Base-by-base conservation (phyloP, 225 moss, liverwort and hornwort genomes). In the Marchantia polymorpha region DNA sequence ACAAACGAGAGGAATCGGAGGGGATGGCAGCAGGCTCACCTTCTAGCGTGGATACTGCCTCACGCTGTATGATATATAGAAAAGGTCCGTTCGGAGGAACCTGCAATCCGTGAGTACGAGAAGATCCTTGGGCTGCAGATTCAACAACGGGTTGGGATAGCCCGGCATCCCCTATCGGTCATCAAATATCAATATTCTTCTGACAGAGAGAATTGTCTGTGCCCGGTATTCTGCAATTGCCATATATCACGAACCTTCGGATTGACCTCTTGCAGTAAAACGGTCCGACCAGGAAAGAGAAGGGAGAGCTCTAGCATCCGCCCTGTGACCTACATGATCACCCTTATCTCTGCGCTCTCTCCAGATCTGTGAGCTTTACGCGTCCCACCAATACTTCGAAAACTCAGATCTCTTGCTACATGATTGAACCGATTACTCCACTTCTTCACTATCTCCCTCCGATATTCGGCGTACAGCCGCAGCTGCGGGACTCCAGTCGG, bases 61-160 rank as follows among this genome's bases (percentile, higher is more conserved):
- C 54, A 52, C 52, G 77, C 49, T 52, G 48, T 72, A 15, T 12
- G 19, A 16, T 65, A n/a, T 27, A 65, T 5, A 65, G 19, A 13
- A 27, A 16, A 12, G 19, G 74, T 54, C 54, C 23, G 55, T n/a
- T 55, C 53, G 74, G 31, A 74, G 74, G 49, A 58, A 71, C 19
- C 71, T 50, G 19, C 71, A 47, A 47, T 71, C 71, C 49, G 52
- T 48, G 16, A 77, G 61, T 77, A 46, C 8, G 47, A 77, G 76
- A 63, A 77, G 76, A 77, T 77, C 39, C 76, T 77, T 49, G 59
- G 48, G 61, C 61, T 77, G 76, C 76, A 61, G 60, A 39, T 60
- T 47, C 61, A 61, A 64, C 22, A 46, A 61, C 39, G 19, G 63
- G 63, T n/a, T 8, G 48, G 77, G 30, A 77, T 61, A 63, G 46